phyloP scores from a whole-genome alignment of 2,329 filamentous ascomycete species.

The Colletotrichum lini region DNA sequence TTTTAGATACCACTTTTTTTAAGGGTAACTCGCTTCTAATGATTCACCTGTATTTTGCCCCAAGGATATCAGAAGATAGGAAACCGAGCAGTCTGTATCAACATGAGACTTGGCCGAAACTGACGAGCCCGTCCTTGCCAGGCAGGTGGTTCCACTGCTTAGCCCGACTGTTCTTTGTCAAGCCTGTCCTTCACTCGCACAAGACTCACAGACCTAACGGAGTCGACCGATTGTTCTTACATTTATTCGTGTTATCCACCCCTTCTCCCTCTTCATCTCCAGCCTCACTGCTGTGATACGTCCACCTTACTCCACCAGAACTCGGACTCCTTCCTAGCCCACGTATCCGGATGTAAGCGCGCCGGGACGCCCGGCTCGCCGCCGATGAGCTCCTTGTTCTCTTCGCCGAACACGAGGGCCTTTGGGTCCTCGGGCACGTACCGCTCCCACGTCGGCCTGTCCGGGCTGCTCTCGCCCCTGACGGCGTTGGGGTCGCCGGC shows the following conservation, averaged over 20 bases:
- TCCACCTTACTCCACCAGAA: slow-evolving; percentile 74
- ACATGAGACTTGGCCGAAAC: too few relatives aligned
- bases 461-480: slow-evolving; percentile 40
- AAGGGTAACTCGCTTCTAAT: too few relatives aligned
- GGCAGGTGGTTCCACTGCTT: too few relatives aligned
- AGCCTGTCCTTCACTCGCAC: too few relatives aligned
- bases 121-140: too few relatives aligned
- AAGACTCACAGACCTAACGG: too few relatives aligned
- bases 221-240: too few relatives aligned
- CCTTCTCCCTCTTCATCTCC: not conserved
- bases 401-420: slow-evolving; percentile 70
- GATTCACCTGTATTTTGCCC: too few relatives aligned
- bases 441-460: slow-evolving; percentile 56
- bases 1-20: too few relatives aligned
- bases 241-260: not conserved
- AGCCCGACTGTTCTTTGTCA: too few relatives aligned
- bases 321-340: slow-evolving; percentile 62
- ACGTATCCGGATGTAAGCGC: slow-evolving; percentile 58
- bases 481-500: slow-evolving; percentile 32
- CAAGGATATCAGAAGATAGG: too few relatives aligned
- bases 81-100: too few relatives aligned
- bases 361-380: slow-evolving; percentile 55
- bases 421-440: slow-evolving; percentile 46
- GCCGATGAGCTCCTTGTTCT: slow-evolving; percentile 68
- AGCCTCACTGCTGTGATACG: slow-evolving; percentile 55